phyloP scores from a whole-genome alignment of 495 filamentous ascomycete genomes.

The Penicillium silybi region DNA sequence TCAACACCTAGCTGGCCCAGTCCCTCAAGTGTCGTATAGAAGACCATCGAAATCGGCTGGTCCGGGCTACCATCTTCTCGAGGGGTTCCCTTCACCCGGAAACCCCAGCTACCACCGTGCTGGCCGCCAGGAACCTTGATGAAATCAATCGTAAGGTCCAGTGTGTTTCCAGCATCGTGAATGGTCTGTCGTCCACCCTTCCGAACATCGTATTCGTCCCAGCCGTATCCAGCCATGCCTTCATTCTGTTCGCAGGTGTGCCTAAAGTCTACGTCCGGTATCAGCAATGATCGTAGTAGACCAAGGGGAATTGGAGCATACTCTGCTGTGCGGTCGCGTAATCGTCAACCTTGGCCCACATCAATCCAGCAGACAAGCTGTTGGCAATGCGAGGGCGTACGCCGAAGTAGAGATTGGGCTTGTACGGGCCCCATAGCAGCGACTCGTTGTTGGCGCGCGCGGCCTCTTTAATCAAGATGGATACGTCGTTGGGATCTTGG shows the following conservation, averaged over 20 bases:
- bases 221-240: constrained; percentile 92
- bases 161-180: constrained; percentile 76
- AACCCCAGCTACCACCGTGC: constrained; percentile 89
- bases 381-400: constrained; percentile 83
- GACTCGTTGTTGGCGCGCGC: constrained; percentile 69
- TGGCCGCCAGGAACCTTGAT: constrained; percentile 87
- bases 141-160: constrained; percentile 90
- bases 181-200: constrained; percentile 85
- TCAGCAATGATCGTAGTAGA: background rate
- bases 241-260: constrained; percentile 96
- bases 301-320: constrained; percentile 43
- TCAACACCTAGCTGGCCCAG: constrained; percentile 60
- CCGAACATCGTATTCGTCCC: constrained; percentile 91
- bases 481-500: constrained; percentile 34
- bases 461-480: constrained; percentile 38
- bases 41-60: constrained; percentile 72
- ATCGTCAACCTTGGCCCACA: constrained; percentile 88
- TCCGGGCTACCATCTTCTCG: constrained; percentile 60
- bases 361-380: constrained; percentile 74
- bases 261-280: constrained; percentile 62
- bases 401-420: constrained; percentile 94
- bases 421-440: constrained; percentile 94
- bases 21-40: constrained; percentile 79
- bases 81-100: constrained; percentile 77
- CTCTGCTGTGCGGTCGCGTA: constrained; percentile 73